These are phyloP conservation scores for Neofusicoccum sp. DNA, from an alignment of 2,329 filamentous ascomycete species.

Conservation along the genomic window DNA sequence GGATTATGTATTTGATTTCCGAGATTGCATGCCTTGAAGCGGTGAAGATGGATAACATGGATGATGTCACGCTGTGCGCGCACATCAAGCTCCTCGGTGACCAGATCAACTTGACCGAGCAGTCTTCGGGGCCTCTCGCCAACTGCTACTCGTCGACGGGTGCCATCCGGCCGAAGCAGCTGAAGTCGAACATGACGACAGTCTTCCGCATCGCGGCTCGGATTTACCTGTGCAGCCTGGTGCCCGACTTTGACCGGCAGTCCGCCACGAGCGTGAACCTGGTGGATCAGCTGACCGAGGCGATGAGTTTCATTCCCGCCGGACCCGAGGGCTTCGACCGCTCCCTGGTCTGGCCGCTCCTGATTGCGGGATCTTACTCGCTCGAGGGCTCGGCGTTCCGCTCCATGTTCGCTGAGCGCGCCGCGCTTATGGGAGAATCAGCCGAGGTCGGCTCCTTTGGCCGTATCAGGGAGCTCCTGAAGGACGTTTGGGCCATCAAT, in stretches of 20 bases:
- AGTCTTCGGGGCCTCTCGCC: constrained; percentile 41
- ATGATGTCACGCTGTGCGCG: constrained; percentile 80
- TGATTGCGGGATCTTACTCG: constrained; percentile 80
- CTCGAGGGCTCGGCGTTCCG: constrained; percentile 73
- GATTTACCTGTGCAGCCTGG: constrained; percentile 94
- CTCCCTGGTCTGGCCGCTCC: constrained; percentile 87
- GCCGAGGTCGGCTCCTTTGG: constrained; percentile 82
- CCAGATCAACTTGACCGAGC: constrained; percentile 81
- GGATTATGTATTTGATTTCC: constrained; percentile 95
- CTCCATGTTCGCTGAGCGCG: constrained; percentile 71
- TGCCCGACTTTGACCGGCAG: constrained; percentile 78
- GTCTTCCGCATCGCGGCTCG: constrained; percentile 90
- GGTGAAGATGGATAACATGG: constrained; percentile 73
- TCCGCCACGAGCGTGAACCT: constrained; percentile 73
- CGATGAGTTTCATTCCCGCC: constrained; percentile 77
- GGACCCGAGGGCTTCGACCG: constrained; percentile 83
- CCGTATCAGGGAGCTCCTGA: constrained; percentile 72
- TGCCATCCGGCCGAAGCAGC: constrained; percentile 74
- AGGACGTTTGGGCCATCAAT: constrained; percentile 76
- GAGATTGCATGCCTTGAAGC: constrained; percentile 96
- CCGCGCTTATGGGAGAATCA: constrained; percentile 71
- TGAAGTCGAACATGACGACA: constrained; percentile 83
- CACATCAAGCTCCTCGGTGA: constrained; percentile 86
- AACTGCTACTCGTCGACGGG: constrained; percentile 62
- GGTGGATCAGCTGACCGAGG: constrained; percentile 71